phyloP scores from a whole-genome alignment of 1,284 basidiomycete genomes.

The Ustilago lituana region DNA sequence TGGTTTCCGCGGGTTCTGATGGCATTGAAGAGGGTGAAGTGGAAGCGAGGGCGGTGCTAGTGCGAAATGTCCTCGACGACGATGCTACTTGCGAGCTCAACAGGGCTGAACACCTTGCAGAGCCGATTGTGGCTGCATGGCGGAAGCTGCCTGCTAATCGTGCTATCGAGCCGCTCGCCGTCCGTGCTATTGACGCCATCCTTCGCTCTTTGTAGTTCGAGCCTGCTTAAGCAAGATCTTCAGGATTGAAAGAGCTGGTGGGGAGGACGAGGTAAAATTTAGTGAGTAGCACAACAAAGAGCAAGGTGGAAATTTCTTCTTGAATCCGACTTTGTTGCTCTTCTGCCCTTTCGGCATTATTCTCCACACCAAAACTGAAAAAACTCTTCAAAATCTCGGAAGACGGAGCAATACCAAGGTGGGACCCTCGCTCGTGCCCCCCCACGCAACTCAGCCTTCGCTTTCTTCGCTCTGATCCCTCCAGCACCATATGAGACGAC shows the following conservation, averaged over 20 bases:
- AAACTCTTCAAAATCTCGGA: conserved; percentile 11
- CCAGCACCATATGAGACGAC: neutral
- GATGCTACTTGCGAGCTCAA: neutral
- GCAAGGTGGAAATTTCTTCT: neutral
- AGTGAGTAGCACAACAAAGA: too few species aligned
- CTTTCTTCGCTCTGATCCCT: neutral
- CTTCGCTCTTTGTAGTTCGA: neutral
- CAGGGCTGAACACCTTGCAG: neutral
- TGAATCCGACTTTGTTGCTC: neutral
- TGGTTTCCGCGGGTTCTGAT: neutral
- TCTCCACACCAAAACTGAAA: conserved; percentile 25
- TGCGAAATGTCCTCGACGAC: conserved; percentile 13
- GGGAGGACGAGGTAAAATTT: too few species aligned
- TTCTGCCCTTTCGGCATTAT: too few species aligned
- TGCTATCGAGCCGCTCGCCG: neutral
- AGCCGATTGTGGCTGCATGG: neutral
- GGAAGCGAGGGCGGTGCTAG: conserved; percentile 1
- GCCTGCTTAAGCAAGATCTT: neutral
- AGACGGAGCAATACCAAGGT: conserved; percentile 15
- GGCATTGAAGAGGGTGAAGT: neutral
- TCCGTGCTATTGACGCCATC: conserved; percentile 13
- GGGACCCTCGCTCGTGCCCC: neutral
- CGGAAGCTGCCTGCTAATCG: conserved; percentile 6
- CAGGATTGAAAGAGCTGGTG: too few species aligned
- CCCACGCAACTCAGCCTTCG: conserved; percentile 14